A percentile compares a stretch with the other conserved stretches of the same genome.
Evolutionary conservation across 2,329 filamentous ascomycete species (phyloP).

Genomic region (Fusarium ambrosium): DNA sequence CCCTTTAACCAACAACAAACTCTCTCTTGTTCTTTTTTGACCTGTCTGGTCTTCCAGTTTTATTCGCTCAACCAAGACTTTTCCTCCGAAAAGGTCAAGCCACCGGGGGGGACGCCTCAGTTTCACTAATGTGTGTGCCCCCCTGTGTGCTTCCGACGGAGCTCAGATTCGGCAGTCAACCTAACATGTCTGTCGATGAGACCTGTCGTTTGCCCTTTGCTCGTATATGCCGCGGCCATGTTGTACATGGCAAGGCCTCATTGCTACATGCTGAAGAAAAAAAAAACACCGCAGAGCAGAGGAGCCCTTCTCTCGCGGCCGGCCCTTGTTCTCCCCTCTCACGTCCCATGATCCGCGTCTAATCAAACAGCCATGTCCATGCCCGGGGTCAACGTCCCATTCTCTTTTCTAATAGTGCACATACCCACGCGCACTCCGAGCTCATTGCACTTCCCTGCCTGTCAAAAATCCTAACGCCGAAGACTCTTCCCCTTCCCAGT

Average conservation of each 20-base stretch:
- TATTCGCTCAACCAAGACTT: slow-evolving; percentile 14
- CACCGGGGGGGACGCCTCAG: slow-evolving; percentile 13
- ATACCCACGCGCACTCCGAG: slow-evolving; percentile 26
- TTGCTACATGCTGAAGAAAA: background rate
- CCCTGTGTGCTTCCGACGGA: background rate
- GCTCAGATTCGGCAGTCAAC: slow-evolving; percentile 9
- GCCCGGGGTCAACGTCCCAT: slow-evolving; percentile 12
- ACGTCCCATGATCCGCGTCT: slow-evolving; percentile 38
- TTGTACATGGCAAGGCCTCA: slow-evolving; percentile 2
- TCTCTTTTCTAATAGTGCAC: slow-evolving; percentile 8
- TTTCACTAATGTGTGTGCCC: slow-evolving; percentile 24
- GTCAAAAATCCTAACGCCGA: slow-evolving; percentile 33
- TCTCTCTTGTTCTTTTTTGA: slow-evolving; percentile 14
- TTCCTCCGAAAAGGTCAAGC: background rate
- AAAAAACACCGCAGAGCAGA: background rate
- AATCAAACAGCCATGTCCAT: slow-evolving; percentile 35
- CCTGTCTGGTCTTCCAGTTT: background rate
- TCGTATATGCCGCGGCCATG: slow-evolving; percentile 21
- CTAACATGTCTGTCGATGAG: slow-evolving; percentile 15
- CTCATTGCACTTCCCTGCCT: slow-evolving; percentile 11
- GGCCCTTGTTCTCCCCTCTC: slow-evolving; percentile 25
- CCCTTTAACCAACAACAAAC: slow-evolving; percentile 17
- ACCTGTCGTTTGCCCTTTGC: slow-evolving; percentile 22
- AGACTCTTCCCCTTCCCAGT: background rate
- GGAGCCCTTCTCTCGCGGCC: slow-evolving; percentile 7